phyloP scores from a whole-genome alignment of 495 filamentous ascomycete genomes.

The Copromyces sp. region DNA sequence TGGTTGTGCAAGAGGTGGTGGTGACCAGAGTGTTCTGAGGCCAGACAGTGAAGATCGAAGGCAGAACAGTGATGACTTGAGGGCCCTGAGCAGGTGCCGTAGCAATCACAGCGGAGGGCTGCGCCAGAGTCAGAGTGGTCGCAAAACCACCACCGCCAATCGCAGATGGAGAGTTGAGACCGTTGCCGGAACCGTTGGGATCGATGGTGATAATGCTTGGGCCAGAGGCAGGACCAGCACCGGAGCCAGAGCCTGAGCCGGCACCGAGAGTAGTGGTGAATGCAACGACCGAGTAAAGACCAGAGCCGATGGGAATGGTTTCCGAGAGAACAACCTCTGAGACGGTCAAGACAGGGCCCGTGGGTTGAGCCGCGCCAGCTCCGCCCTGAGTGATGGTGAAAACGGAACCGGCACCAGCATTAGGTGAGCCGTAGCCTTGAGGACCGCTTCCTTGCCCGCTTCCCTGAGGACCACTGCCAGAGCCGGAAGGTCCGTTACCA shows the following conservation, averaged over 20 bases:
- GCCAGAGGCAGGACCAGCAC: neutral
- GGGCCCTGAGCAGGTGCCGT: conserved; percentile 3
- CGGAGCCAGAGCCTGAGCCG: neutral
- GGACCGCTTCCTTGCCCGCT: neutral
- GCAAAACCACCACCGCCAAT: neutral
- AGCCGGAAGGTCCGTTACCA: neutral
- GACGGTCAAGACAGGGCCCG: conserved; percentile 6
- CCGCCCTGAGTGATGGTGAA: conserved; percentile 1
- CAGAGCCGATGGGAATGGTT: conserved; percentile 13
- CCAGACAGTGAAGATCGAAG: conserved; percentile 9
- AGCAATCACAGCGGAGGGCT: neutral
- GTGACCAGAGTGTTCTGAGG: neutral
- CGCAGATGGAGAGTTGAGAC: neutral
- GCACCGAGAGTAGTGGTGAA: conserved; percentile 13
- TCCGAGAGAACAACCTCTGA: conserved; percentile 16
- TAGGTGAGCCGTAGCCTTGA: neutral
- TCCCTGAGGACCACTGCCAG: neutral
- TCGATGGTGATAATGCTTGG: conserved; percentile 13
- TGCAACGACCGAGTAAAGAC: conserved; percentile 9
- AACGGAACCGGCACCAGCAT: neutral
- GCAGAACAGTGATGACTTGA: conserved; percentile 6
- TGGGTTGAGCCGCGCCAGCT: neutral
- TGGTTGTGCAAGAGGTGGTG: neutral
- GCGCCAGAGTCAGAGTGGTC: neutral
- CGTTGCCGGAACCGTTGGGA: conserved; percentile 9